Evolutionary conservation across 495 filamentous ascomycete genomes (phyloP).

Genomic region (Jackrogersella minutella): DNA sequence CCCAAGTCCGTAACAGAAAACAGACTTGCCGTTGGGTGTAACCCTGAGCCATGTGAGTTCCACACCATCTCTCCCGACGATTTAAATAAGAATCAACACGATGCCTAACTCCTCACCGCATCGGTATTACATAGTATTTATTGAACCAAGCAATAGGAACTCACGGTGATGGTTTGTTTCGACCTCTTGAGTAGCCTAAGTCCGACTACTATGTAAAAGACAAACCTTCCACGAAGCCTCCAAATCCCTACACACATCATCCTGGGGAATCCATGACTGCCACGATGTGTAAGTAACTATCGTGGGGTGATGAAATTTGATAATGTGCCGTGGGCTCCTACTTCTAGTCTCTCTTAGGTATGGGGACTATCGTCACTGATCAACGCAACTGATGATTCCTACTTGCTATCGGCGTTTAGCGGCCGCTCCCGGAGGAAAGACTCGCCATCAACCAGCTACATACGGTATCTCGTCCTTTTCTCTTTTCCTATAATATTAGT

Average conservation of each 20-base stretch:
- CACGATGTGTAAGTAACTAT: too few species aligned
- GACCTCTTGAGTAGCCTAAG: conserved; percentile 8
- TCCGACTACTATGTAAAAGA: not conserved
- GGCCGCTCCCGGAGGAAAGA: not conserved
- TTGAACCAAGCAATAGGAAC: not conserved
- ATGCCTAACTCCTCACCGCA: conserved; percentile 15
- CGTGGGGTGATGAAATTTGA: conserved; percentile 8
- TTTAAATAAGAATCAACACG: conserved; percentile 22
- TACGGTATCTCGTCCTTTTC: not conserved
- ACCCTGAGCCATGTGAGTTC: conserved; percentile 35
- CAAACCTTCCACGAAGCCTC: conserved; percentile 14
- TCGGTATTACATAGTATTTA: conserved; percentile 21
- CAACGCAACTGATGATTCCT: conserved; percentile 26
- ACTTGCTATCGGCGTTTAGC: not conserved
- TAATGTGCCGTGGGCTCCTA: conserved; percentile 3
- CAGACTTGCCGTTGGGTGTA: conserved; percentile 36
- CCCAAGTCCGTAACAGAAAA: conserved; percentile 18
- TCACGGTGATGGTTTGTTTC: conserved; percentile 14
- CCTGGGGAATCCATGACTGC: too few species aligned
- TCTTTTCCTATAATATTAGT: not conserved
- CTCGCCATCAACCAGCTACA: not conserved
- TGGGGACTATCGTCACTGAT: conserved; percentile 34
- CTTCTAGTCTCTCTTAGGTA: conserved; percentile 7
- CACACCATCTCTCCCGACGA: conserved; percentile 32
- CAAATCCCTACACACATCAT: conserved; percentile 5